These are phyloP conservation scores for Karstenula rhodostoma DNA, from an alignment of 2,329 filamentous ascomycete genomes.

Conservation along the genomic window DNA sequence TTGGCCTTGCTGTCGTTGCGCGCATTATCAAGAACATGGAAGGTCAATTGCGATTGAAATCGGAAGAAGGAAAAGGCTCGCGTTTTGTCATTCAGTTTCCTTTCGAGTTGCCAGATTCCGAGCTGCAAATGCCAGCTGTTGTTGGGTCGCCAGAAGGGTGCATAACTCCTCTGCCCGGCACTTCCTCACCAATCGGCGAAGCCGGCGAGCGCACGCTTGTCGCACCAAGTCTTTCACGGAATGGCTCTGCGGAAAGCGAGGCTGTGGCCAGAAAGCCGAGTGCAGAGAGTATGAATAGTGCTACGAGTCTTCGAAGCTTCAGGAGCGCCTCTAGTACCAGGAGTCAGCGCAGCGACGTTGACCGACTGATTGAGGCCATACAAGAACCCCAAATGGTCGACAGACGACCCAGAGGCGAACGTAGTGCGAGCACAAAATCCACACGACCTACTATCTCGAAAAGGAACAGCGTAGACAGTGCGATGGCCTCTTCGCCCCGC, in stretches of 20 bases:
- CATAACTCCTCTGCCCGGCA: conserved; percentile 30
- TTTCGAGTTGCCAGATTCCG: conserved; percentile 69
- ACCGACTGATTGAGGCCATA: conserved; percentile 76
- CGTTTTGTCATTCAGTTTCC: conserved; percentile 82
- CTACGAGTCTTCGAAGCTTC: conserved; percentile 56
- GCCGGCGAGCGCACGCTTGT: conserved; percentile 70
- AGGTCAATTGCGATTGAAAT: conserved; percentile 84
- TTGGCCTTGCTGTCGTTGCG: conserved; percentile 88
- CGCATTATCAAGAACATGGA: conserved; percentile 90
- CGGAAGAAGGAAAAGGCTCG: conserved; percentile 82
- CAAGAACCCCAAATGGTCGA: conserved; percentile 61
- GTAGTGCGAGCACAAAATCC: conserved; percentile 34
- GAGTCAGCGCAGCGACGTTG: conserved; percentile 68
- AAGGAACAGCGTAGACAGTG: conserved; percentile 34
- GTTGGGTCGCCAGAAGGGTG: conserved; percentile 28
- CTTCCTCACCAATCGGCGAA: conserved; percentile 17
- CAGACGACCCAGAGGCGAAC: conserved; percentile 23
- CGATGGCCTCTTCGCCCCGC: conserved; percentile 17
- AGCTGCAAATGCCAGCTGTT: conserved; percentile 16
- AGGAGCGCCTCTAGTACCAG: conserved; percentile 51
- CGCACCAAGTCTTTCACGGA: conserved; percentile 41
- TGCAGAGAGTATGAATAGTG: conserved; percentile 60
- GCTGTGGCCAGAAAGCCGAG: conserved; percentile 34
- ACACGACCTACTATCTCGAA: conserved; percentile 36
- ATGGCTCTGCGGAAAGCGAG: conserved; percentile 25